phyloP scores from a whole-genome alignment of 2,329 filamentous ascomycete species.

The Metarhizium sp. region DNA sequence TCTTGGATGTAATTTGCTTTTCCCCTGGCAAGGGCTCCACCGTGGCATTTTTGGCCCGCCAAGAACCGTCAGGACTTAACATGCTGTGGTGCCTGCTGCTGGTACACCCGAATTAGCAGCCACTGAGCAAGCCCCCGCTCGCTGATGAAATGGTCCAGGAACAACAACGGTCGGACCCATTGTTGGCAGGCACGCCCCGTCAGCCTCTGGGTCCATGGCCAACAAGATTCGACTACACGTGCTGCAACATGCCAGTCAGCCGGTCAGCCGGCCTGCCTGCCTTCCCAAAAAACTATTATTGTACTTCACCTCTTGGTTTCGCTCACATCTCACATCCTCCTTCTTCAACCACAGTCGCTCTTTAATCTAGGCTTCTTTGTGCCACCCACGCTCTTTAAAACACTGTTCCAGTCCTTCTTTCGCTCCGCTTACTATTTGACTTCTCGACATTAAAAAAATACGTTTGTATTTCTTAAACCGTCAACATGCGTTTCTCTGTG shows the following conservation, averaged over 20 bases:
- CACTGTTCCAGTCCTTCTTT: conserved; percentile 7
- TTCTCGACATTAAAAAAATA: neutral
- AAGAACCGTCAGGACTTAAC: neutral
- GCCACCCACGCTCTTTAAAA: conserved; percentile 23
- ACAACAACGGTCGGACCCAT: neutral
- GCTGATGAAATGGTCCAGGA: neutral
- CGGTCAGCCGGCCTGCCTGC: neutral
- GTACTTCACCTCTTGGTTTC: conserved; percentile 2
- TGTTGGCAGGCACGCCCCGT: neutral
- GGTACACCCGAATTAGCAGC: neutral
- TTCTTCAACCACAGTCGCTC: conserved; percentile 7
- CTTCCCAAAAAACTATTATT: neutral
- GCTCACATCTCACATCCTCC: conserved; percentile 5
- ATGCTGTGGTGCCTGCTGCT: neutral
- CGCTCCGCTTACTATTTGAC: neutral
- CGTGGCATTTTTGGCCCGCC: neutral
- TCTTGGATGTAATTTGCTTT: conserved; percentile 9
- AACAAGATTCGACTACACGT: no score
- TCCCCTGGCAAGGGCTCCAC: conserved; percentile 6
- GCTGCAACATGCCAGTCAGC: neutral
- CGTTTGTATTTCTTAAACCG: neutral
- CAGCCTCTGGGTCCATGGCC: neutral
- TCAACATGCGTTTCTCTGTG: conserved; percentile 47
- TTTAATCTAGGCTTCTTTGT: conserved; percentile 13
- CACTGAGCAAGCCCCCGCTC: neutral